Evolutionary conservation across 495 filamentous ascomycete genomes (phyloP).

Genomic region (Aspergillus homomorphus): DNA sequence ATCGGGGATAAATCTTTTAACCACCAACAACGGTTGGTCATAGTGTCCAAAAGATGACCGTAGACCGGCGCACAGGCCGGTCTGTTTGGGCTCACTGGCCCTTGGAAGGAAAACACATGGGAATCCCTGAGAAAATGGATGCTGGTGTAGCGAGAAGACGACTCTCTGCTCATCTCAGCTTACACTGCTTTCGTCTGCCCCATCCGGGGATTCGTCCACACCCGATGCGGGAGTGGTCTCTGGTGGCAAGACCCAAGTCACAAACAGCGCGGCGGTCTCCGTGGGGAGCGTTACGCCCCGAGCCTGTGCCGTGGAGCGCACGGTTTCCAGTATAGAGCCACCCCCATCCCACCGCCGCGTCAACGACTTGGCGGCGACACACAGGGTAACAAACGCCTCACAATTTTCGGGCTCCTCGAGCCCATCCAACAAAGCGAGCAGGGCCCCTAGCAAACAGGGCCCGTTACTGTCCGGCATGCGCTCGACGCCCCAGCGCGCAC

Average conservation of each 20-base stretch:
- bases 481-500: conserved; percentile 25
- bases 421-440: conserved; percentile 29
- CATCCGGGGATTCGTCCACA: background rate
- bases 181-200: background rate
- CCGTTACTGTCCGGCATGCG: conserved; percentile 25
- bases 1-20: background rate
- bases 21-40: background rate
- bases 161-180: background rate
- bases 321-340: background rate
- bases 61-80: background rate
- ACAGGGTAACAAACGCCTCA: conserved; percentile 29
- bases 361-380: conserved; percentile 22
- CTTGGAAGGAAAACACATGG: background rate
- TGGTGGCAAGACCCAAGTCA: background rate
- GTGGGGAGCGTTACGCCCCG: background rate
- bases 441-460: conserved; percentile 29
- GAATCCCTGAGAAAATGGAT: background rate
- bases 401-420: conserved; percentile 24
- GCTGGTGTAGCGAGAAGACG: background rate
- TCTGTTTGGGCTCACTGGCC: background rate
- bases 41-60: background rate
- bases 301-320: background rate
- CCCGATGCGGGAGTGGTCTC: background rate
- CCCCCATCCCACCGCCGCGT: conserved; percentile 27
- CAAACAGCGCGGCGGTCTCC: background rate